These are phyloP conservation scores for Digitaria exilis DNA, from an alignment of 202 grass and related monocot genomes.

Conservation along the genomic window DNA sequence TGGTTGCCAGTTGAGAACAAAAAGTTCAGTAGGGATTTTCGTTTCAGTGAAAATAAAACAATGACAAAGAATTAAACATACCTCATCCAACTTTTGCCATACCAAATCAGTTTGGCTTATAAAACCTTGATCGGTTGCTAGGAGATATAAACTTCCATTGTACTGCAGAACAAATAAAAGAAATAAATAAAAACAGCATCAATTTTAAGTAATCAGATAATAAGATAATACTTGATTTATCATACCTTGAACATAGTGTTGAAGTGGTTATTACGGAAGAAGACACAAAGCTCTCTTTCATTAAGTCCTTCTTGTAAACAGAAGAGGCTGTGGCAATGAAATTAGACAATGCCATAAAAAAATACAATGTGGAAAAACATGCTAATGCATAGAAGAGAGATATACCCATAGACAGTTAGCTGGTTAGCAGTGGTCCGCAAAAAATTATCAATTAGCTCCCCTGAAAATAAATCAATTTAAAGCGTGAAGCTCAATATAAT, in stretches of 20 bases:
- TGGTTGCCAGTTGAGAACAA: too few relatives aligned
- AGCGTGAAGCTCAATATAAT: conserved; percentile 35
- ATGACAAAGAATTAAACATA: too few relatives aligned
- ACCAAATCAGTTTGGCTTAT: too few relatives aligned
- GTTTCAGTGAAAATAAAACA: too few relatives aligned
- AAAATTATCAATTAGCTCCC: conserved; percentile 88
- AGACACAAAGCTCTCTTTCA: conserved; percentile 91
- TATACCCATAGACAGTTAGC: conserved; percentile 94
- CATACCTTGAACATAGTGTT: conserved; percentile 98
- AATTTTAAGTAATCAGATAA: conserved; percentile 8
- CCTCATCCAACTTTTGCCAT: too few relatives aligned
- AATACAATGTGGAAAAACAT: conserved; percentile 22
- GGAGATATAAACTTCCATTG: conserved; percentile 79
- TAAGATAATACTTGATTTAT: neutral
- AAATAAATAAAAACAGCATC: conserved; percentile 21
- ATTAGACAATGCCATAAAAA: conserved; percentile 30
- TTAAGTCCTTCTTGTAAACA: conserved; percentile 95
- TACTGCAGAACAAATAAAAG: conserved; percentile 56
- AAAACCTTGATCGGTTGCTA: conserved; percentile 98
- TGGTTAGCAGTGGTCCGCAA: conserved; percentile 83
- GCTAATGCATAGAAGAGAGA: conserved; percentile 12
- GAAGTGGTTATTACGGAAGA: conserved; percentile 99
- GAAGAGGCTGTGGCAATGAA: conserved; percentile 70
- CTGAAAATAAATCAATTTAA: conserved; percentile 54
- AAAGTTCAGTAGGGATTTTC: too few relatives aligned